phyloP scores from a whole-genome alignment of 1,139 yeast genomes.

The Scheffersomyces quercinus region DNA sequence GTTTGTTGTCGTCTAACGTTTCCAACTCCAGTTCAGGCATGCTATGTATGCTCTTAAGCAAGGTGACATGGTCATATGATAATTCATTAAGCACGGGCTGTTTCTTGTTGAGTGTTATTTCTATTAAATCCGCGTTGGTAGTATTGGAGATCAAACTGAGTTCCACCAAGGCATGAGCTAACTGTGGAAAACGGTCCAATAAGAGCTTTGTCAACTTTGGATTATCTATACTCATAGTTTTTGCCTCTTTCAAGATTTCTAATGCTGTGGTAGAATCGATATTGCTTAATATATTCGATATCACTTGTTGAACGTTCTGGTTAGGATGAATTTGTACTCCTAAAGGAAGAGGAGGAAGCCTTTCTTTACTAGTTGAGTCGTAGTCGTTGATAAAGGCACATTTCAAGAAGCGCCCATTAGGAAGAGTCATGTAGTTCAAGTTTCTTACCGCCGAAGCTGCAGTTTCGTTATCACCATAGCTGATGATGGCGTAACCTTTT shows the following conservation, averaged over 20 bases:
- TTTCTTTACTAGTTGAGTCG: conserved; percentile 8
- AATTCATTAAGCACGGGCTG: conserved; percentile 42
- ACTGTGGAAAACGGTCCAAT: conserved; percentile 71
- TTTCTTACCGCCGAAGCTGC: conserved; percentile 92
- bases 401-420: conserved; percentile 61
- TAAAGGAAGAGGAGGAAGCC: conserved; percentile 46
- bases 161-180: conserved; percentile 82
- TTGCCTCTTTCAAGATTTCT: conserved; percentile 61
- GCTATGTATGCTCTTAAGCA: conserved; percentile 56
- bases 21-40: conserved; percentile 66
- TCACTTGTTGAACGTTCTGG: conserved; percentile 60
- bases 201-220: conserved; percentile 65
- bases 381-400: conserved; percentile 68
- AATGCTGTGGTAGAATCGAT: conserved; percentile 59
- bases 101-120: conserved; percentile 36
- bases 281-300: conserved; percentile 57
- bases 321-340: conserved; percentile 54
- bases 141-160: conserved; percentile 61
- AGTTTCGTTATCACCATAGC: conserved; percentile 72
- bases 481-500: conserved; percentile 87
- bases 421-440: conserved; percentile 75
- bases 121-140: conserved; percentile 57
- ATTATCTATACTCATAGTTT: conserved; percentile 60
- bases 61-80: conserved; percentile 48
- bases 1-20: conserved; percentile 61